Evolutionary conservation across 2,329 filamentous ascomycete genomes (phyloP).

Genomic region (Claviceps quebecensis): DNA sequence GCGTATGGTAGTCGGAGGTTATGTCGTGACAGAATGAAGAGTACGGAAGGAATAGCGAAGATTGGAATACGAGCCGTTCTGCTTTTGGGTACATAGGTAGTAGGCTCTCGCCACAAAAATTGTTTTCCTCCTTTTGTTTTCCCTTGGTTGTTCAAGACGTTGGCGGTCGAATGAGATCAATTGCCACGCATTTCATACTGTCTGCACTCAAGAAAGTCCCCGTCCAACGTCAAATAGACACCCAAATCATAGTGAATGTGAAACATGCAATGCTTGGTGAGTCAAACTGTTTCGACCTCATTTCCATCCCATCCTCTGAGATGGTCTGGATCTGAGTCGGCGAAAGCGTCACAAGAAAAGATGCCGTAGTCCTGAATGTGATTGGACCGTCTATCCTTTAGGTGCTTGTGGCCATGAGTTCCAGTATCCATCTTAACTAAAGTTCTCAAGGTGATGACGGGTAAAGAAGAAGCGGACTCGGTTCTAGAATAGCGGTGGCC

Average conservation of each 20-base stretch:
- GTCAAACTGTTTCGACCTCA: neutral
- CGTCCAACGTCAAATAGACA: neutral
- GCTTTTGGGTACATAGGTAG: neutral
- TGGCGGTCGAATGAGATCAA: neutral
- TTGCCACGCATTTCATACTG: neutral
- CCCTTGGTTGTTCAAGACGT: neutral
- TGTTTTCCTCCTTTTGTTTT: neutral
- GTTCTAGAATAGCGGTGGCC: neutral
- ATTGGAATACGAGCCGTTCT: neutral
- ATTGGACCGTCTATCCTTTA: neutral
- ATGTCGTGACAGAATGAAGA: neutral
- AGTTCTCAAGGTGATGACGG: neutral
- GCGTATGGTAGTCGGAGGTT: neutral
- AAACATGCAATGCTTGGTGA: neutral
- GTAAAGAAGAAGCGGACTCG: neutral
- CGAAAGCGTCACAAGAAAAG: neutral
- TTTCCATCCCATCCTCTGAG: neutral
- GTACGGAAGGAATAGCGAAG: neutral
- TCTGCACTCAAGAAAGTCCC: neutral
- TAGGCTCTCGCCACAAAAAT: neutral
- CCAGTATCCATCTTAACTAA: neutral
- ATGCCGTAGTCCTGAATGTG: neutral
- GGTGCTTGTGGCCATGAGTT: neutral
- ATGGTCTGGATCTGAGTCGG: neutral
- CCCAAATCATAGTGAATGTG: neutral